Percentiles rank a stretch among this genome's conserved stretches.
Evolutionary conservation across 1,284 basidiomycete species (phyloP).

Genomic region (Wolfiporia cocos): DNA sequence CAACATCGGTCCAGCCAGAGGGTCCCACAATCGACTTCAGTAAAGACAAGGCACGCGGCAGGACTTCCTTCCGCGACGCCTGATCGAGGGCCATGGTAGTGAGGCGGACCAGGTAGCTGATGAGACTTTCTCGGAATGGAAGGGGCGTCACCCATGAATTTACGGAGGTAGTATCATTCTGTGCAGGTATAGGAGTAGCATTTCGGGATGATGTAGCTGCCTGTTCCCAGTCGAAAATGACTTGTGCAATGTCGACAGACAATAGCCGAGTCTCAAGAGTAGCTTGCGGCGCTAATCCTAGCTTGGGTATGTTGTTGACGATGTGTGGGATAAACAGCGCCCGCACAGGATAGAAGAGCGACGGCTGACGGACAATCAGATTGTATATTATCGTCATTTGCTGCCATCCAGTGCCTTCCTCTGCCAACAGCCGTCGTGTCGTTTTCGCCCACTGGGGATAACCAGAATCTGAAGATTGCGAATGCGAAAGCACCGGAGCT

Average conservation of each 20-base stretch:
- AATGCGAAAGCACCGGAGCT: constrained; percentile 77
- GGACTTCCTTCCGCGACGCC: constrained; percentile 54
- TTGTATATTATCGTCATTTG: constrained; percentile 90
- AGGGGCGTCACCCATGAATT: constrained; percentile 70
- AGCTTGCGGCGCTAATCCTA: constrained; percentile 75
- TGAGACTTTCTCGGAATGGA: constrained; percentile 81
- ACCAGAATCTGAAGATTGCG: constrained; percentile 49
- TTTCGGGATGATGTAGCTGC: constrained; percentile 32
- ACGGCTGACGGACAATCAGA: constrained; percentile 87
- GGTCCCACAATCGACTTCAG: constrained; percentile 79
- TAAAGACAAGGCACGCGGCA: constrained; percentile 76
- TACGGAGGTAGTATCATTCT: constrained; percentile 16
- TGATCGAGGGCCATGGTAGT: constrained; percentile 74
- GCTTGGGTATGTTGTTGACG: constrained; percentile 83
- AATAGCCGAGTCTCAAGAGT: constrained; percentile 79
- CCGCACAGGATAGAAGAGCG: constrained; percentile 91
- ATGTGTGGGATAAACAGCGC: constrained; percentile 96
- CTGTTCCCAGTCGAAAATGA: constrained; percentile 87
- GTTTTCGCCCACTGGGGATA: constrained; percentile 87
- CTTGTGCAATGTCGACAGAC: constrained; percentile 80
- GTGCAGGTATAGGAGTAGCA: background rate
- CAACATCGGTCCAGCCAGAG: constrained; percentile 89
- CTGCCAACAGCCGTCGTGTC: constrained; percentile 82
- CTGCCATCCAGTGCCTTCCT: constrained; percentile 81
- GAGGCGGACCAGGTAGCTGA: constrained; percentile 91